A percentile compares a stretch with the other conserved stretches of the same genome.
Conservation (phyloP, 352 stramenopile species). For the Pythium diclinum region DNA sequence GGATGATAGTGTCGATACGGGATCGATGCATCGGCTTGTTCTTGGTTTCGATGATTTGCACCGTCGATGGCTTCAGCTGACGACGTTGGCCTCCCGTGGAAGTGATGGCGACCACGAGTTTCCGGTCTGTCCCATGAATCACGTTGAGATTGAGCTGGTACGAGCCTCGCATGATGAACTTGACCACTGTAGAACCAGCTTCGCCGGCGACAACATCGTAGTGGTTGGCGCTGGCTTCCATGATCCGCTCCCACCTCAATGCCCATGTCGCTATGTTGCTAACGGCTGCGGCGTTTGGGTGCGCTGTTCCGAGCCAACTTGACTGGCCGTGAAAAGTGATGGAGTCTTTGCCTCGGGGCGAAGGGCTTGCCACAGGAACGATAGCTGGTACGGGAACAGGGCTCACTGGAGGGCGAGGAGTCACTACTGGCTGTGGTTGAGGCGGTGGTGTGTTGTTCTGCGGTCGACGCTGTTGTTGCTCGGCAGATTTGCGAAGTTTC, state of each 20-base stretch:
- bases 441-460: background rate
- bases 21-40: constrained; percentile 8
- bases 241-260: constrained; percentile 9
- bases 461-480: background rate
- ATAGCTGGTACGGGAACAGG: background rate
- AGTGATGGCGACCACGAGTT: constrained; percentile 24
- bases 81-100: background rate
- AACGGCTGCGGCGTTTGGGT: background rate
- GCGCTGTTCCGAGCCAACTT: constrained; percentile 3
- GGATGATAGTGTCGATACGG: constrained; percentile 6
- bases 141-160: constrained; percentile 49
- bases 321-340: background rate
- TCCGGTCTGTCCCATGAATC: constrained; percentile 32
- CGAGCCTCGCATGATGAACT: constrained; percentile 17
- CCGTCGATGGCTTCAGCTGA: background rate
- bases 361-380: background rate
- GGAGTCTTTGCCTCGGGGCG: background rate
- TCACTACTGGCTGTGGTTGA: background rate
- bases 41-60: background rate
- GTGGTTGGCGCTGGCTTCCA: background rate
- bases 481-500: background rate
- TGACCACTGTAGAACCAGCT: background rate
- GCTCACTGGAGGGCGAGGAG: background rate
- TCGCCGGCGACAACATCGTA: background rate
- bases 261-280: background rate